Conservation (phyloP, 345 rosid species). For the Lepidium africanum region DNA sequence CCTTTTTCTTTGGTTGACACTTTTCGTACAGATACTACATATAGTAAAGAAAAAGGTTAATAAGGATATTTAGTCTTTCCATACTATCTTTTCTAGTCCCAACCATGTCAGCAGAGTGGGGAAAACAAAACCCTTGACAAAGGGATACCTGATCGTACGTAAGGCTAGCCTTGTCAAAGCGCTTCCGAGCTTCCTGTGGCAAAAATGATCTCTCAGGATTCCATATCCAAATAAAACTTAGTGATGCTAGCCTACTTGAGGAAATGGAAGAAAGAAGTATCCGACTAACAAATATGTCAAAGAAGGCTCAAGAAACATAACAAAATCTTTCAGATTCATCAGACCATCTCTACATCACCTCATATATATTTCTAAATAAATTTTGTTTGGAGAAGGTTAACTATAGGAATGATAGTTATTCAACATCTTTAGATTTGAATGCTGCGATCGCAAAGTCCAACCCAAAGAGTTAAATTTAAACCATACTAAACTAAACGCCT, state of each 20-base stretch:
- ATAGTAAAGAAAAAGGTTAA: not conserved
- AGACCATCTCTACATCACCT: not conserved
- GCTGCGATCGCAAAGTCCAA: not conserved
- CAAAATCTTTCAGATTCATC: not conserved
- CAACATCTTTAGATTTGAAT: not conserved
- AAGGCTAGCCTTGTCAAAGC: conserved; percentile 94
- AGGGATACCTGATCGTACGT: conserved; percentile 78
- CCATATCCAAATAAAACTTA: not conserved
- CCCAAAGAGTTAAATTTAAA: not conserved
- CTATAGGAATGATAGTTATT: not conserved
- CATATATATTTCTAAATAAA: not conserved
- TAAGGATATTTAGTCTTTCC: not conserved
- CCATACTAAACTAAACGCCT: not conserved
- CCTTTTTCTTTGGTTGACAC: not conserved
- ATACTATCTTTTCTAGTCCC: not conserved
- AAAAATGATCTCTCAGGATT: conserved; percentile 27
- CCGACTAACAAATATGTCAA: conserved; percentile 1
- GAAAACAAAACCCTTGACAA: conserved; percentile 1
- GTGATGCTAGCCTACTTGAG: not conserved
- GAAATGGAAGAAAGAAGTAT: not conserved
- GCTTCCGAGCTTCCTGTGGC: conserved; percentile 89
- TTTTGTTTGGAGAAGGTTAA: not conserved
- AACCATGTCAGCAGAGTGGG: not conserved
- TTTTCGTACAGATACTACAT: not conserved
- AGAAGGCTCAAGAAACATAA: not conserved